phyloP scores from a whole-genome alignment of 345 rosid genomes.

The Moricandia arvensis region DNA sequence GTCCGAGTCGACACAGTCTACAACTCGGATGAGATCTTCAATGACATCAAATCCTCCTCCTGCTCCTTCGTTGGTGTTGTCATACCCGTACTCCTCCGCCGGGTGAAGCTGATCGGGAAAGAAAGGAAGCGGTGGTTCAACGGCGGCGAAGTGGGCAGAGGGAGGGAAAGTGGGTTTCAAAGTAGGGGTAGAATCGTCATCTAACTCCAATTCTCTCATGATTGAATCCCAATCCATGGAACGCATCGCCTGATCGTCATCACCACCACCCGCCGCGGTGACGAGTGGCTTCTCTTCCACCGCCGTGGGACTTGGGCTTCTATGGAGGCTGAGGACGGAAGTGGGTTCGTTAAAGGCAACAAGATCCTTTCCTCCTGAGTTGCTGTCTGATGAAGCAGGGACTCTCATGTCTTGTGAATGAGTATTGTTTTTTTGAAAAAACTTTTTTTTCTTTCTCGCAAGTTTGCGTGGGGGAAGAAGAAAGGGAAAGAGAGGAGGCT shows the following conservation, averaged over 20 bases:
- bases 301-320: constrained; percentile 18
- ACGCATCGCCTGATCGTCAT: constrained; percentile 53
- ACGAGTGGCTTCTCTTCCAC: constrained; percentile 22
- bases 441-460: background rate
- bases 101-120: constrained; percentile 28
- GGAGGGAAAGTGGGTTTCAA: background rate
- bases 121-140: constrained; percentile 5
- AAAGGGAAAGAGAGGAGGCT: constrained; percentile 21
- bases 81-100: background rate
- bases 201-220: constrained; percentile 68
- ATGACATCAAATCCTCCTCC: constrained; percentile 49
- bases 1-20: constrained; percentile 73
- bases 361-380: constrained; percentile 14
- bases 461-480: constrained; percentile 6
- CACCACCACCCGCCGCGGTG: background rate
- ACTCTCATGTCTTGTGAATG: constrained; percentile 54
- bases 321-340: constrained; percentile 43
- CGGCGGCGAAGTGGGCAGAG: background rate
- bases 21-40: constrained; percentile 73
- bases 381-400: constrained; percentile 36
- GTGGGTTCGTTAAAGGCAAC: constrained; percentile 55
- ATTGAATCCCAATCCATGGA: constrained; percentile 81
- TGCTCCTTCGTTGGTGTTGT: background rate
- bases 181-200: constrained; percentile 41
- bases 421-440: background rate